A percentile compares a stretch with the other conserved stretches of the same genome.
phyloP scores from a whole-genome alignment of 768 basidiomycete genomes.

The Lactarius pseudohatsudake region DNA sequence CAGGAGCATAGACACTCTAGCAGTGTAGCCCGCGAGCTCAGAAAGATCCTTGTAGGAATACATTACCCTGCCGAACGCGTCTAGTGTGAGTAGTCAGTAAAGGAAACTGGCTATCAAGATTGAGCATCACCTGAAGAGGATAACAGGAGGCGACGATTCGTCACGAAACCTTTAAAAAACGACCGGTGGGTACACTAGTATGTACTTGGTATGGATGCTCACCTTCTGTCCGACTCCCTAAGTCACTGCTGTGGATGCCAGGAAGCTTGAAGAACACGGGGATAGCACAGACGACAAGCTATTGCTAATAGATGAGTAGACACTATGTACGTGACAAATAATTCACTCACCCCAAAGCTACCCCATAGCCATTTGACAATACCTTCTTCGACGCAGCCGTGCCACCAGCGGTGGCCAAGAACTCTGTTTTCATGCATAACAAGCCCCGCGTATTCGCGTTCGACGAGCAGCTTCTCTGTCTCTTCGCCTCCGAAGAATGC shows the following conservation, averaged over 20 bases:
- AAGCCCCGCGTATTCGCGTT: conserved; percentile 82
- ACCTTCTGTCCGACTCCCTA: conserved; percentile 92
- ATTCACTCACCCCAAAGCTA: conserved; percentile 72
- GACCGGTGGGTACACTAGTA: neutral
- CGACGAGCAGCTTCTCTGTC: conserved; percentile 88
- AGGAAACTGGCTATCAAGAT: neutral
- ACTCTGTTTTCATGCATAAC: conserved; percentile 85
- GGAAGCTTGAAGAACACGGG: conserved; percentile 90
- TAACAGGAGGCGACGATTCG: conserved; percentile 86
- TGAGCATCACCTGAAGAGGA: conserved; percentile 69
- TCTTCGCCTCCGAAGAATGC: conserved; percentile 87
- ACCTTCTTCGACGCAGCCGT: conserved; percentile 90
- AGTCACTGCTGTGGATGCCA: conserved; percentile 61
- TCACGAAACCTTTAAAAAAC: conserved; percentile 74
- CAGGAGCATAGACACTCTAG: conserved; percentile 83
- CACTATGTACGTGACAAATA: neutral
- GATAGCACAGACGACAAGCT: conserved; percentile 80
- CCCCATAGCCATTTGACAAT: conserved; percentile 98
- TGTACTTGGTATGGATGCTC: conserved; percentile 11
- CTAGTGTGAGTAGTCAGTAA: conserved; percentile 39
- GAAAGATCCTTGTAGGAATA: conserved; percentile 97
- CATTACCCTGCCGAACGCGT: conserved; percentile 95
- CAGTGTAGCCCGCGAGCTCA: conserved; percentile 94
- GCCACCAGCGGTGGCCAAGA: conserved; percentile 80
- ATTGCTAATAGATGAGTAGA: conserved; percentile 10